Conservation (phyloP, 2,329 filamentous ascomycete genomes). For the Pyrenophora graminea region DNA sequence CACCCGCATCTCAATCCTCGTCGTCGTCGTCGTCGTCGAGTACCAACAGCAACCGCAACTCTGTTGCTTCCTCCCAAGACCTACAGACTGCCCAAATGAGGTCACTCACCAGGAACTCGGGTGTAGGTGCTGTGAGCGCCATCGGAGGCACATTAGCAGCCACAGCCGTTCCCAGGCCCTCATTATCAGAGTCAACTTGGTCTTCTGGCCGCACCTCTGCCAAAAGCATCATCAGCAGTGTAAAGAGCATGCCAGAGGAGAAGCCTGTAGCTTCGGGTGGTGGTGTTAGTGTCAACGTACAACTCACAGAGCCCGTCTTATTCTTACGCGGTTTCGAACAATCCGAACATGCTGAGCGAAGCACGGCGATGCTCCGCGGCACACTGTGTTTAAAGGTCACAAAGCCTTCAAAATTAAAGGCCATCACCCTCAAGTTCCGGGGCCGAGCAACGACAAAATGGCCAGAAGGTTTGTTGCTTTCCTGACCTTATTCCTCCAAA, state of each 20-base stretch:
- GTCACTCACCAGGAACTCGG: constrained; percentile 46
- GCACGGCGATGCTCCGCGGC: constrained; percentile 82
- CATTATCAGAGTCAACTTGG: constrained; percentile 47
- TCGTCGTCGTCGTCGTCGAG: constrained; percentile 38
- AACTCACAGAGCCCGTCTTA: constrained; percentile 77
- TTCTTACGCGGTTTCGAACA: constrained; percentile 81
- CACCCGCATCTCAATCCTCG: constrained; percentile 25
- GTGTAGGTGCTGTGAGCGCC: constrained; percentile 36
- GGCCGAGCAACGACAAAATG: constrained; percentile 89
- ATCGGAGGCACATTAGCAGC: constrained; percentile 40
- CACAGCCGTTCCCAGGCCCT: constrained; percentile 47
- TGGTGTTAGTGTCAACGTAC: constrained; percentile 73
- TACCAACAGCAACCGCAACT: constrained; percentile 25
- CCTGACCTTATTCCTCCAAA: background rate
- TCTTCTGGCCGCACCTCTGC: constrained; percentile 42
- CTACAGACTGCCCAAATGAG: constrained; percentile 46
- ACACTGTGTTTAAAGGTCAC: constrained; percentile 79
- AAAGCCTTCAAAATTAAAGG: constrained; percentile 92
- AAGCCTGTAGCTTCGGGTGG: constrained; percentile 80
- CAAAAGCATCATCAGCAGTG: constrained; percentile 42
- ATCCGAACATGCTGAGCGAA: constrained; percentile 64
- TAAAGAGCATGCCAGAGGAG: constrained; percentile 49
- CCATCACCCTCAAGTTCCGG: constrained; percentile 81
- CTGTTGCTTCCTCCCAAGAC: constrained; percentile 33
- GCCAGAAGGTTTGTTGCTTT: constrained; percentile 71